Conservation (phyloP, 2,329 filamentous ascomycete genomes). For the Lachnellula occidentalis region DNA sequence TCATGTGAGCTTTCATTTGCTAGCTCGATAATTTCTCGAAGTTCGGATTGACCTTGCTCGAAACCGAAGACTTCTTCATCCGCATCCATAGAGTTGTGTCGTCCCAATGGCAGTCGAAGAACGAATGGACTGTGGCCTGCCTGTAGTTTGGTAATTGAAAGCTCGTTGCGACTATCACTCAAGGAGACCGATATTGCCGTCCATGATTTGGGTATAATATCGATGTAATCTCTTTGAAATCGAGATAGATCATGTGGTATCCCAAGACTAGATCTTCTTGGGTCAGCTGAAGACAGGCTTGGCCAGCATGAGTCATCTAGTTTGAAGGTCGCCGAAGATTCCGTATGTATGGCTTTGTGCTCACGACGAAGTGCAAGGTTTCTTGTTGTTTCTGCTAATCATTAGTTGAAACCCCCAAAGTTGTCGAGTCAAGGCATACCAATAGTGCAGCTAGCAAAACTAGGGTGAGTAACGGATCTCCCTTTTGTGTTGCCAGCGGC, state of each 20-base stretch:
- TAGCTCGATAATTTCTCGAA: slow-evolving; percentile 73
- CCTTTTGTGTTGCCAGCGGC: slow-evolving; percentile 48
- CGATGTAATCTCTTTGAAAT: slow-evolving; percentile 77
- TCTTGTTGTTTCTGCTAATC: slow-evolving; percentile 54
- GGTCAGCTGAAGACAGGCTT: slow-evolving; percentile 32
- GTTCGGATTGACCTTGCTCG: slow-evolving; percentile 69
- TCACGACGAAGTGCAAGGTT: slow-evolving; percentile 65
- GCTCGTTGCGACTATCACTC: slow-evolving; percentile 74
- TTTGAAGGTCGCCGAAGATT: slow-evolving; percentile 15
- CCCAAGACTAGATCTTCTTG: slow-evolving; percentile 42
- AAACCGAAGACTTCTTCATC: slow-evolving; percentile 82
- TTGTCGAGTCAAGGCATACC: slow-evolving; percentile 17
- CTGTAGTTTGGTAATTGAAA: slow-evolving; percentile 83
- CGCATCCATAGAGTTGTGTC: slow-evolving; percentile 73
- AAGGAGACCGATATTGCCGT: slow-evolving; percentile 80
- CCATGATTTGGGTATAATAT: slow-evolving; percentile 80
- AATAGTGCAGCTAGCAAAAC: slow-evolving; percentile 56
- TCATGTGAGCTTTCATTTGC: slow-evolving; percentile 82
- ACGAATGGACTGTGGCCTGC: slow-evolving; percentile 74
- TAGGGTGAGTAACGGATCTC: slow-evolving; percentile 44
- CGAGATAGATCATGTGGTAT: slow-evolving; percentile 48
- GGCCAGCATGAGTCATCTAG: slow-evolving; percentile 39
- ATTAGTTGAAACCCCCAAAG: slow-evolving; percentile 7
- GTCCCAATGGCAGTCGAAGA: slow-evolving; percentile 75
- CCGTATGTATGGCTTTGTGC: slow-evolving; percentile 43